phyloP scores from a whole-genome alignment of 257 asterid genomes.

The Haberlea rhodopensis region DNA sequence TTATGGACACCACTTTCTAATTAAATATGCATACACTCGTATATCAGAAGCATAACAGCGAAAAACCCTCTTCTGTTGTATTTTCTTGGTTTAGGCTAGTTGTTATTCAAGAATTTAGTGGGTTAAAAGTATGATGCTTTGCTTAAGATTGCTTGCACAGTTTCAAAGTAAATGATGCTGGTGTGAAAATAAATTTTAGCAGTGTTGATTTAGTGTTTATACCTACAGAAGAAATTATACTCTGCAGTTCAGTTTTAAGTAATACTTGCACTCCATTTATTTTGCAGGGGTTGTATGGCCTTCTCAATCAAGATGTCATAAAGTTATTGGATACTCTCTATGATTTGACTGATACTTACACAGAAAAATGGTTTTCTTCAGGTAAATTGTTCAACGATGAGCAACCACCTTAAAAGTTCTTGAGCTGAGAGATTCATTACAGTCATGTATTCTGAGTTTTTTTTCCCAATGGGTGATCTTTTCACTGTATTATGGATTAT shows the following conservation, averaged over 20 bases:
- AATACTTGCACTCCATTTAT: constrained; percentile 9
- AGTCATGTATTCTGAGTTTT: constrained; percentile 4
- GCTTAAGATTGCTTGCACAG: constrained; percentile 6
- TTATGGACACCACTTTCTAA: not conserved
- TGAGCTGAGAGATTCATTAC: not conserved
- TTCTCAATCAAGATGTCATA: constrained; percentile 56
- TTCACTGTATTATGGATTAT: not conserved
- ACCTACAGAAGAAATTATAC: constrained; percentile 1
- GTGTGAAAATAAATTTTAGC: constrained; percentile 16
- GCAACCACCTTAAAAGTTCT: constrained; percentile 21
- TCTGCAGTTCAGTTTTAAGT: constrained; percentile 7
- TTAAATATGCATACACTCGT: not conserved
- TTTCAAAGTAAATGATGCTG: constrained; percentile 4
- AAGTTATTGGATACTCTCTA: constrained; percentile 66
- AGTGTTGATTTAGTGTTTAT: not conserved
- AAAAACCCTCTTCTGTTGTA: no score
- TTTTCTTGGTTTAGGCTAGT: constrained; percentile 6
- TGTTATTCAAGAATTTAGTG: not conserved
- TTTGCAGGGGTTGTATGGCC: constrained; percentile 63
- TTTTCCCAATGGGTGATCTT: not conserved
- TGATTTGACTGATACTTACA: constrained; percentile 68
- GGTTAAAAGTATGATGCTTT: not conserved
- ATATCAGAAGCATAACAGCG: not conserved
- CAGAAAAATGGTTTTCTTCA: constrained; percentile 88
- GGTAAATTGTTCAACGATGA: constrained; percentile 42